Evolutionary conservation across 2,329 filamentous ascomycete genomes (phyloP).

Genomic region (Botrytis fabae): DNA sequence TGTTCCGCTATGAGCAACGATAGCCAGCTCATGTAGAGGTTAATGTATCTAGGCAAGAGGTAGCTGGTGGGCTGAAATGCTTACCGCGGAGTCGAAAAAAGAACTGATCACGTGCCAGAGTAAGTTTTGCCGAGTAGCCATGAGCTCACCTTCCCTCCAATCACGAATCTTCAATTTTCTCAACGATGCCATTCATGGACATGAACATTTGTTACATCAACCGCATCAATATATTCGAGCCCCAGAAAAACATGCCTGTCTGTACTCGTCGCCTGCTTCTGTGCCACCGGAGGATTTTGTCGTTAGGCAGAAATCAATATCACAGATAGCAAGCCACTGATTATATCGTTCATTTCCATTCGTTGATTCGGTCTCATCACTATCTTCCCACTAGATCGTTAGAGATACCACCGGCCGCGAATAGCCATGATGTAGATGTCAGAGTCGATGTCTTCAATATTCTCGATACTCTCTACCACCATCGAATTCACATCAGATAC

Average conservation of each 20-base stretch:
- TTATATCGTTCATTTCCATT: constrained; percentile 8
- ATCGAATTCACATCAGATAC: background rate
- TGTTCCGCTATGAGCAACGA: background rate
- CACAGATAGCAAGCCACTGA: background rate
- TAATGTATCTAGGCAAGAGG: background rate
- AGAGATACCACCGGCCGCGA: background rate
- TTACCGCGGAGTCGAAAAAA: background rate
- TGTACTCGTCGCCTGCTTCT: constrained; percentile 13
- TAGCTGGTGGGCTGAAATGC: background rate
- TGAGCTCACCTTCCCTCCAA: background rate
- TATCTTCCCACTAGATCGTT: background rate
- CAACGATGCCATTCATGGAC: background rate
- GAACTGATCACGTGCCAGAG: background rate
- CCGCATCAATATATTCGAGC: background rate
- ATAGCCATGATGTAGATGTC: background rate
- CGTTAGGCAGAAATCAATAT: background rate
- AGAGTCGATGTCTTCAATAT: background rate
- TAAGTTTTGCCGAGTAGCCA: background rate
- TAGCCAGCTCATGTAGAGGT: background rate
- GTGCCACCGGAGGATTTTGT: background rate
- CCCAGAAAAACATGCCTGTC: background rate
- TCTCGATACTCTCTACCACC: background rate
- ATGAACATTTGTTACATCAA: background rate
- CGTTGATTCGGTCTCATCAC: background rate
- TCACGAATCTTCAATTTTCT: background rate